Base-by-base conservation (phyloP, 1,284 basidiomycete species). In the Fomitopsis palustris region DNA sequence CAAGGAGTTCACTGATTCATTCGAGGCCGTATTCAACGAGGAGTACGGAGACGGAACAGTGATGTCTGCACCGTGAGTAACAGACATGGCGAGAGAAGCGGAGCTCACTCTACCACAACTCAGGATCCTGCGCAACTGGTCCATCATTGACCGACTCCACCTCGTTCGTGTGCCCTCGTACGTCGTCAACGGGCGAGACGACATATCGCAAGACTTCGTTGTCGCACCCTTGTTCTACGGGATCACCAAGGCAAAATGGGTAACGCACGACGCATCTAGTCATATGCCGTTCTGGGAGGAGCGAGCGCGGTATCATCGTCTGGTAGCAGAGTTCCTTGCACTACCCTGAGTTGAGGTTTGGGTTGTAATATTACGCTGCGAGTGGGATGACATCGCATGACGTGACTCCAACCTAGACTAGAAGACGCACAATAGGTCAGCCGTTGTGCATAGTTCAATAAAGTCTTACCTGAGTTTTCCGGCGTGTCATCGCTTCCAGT, bases 231-330 rank as follows among this genome's bases (percentile, higher is more conserved):
- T 66, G 54, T 65, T 64, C 53, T 39, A 66, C 33, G 58, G 60
- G 9, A 67, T 71, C 29, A 56, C 35, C 16, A 62, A 66, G 27
- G 63, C 62, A 4, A 67, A 65, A 49, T 70, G 67, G 69, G 56
- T 68, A 21, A 69, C 62, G 4, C 68, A 69, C 42, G 65, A 61
- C 56, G 53, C 64, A 1, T 70, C 70, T 10, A 69, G 66, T 43
- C 70, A 73, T 51, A 69, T 61, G 9, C 64, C 69, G 17, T 62
- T 68, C 53, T 65, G 60, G 58, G 69, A 72, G 56, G 69, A 67
- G 39, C 57, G 67, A 29, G 66, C 66, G 45, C 35, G 49, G 23
- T 70, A 59, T 42, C 67, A 66, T 57, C 38, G 61, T 25, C 25
- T 63, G 1, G 58, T 67, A 19, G 29, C 21, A 29, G 54, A 56